Percentiles rank a stretch among this genome's conserved stretches.
Evolutionary conservation across 768 basidiomycete species (phyloP).

Genomic region (Lentinula boryana): DNA sequence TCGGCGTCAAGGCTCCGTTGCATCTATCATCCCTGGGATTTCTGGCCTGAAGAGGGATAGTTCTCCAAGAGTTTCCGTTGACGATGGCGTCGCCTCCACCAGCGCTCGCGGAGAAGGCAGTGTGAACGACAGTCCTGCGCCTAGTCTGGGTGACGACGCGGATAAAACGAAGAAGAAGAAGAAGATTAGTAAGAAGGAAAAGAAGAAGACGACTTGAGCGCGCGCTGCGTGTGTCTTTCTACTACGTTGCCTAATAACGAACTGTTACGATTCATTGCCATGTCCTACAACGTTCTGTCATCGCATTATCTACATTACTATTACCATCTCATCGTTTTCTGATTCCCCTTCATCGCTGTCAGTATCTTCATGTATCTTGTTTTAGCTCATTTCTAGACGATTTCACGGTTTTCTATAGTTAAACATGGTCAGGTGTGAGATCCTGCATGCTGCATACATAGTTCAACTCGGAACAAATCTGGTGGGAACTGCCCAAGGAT

Average conservation of each 20-base stretch:
- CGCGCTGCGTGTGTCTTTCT: constrained; percentile 12
- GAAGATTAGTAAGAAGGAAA: constrained; percentile 56
- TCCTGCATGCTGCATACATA: not conserved
- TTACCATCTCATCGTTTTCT: not conserved
- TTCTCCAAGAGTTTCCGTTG: constrained; percentile 38
- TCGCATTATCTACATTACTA: not conserved
- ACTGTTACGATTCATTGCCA: constrained; percentile 15
- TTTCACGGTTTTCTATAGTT: not conserved
- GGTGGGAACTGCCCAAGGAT: constrained; percentile 7
- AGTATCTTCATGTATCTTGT: not conserved
- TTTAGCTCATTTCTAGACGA: not conserved
- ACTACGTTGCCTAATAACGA: constrained; percentile 19
- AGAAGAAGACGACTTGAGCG: constrained; percentile 20
- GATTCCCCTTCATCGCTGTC: not conserved
- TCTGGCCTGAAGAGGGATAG: constrained; percentile 46
- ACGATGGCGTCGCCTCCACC: constrained; percentile 36
- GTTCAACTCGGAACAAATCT: not conserved
- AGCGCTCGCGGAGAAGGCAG: constrained; percentile 23
- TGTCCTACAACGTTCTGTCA: not conserved
- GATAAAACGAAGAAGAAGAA: constrained; percentile 54
- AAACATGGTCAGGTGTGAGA: constrained; percentile 2
- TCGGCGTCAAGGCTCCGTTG: constrained; percentile 47
- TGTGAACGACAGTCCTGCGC: constrained; percentile 49
- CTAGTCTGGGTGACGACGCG: constrained; percentile 49
- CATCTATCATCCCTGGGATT: constrained; percentile 44